Conservation (phyloP, 805 yeast genomes). For the Saccharomycopsis schoenii region DNA sequence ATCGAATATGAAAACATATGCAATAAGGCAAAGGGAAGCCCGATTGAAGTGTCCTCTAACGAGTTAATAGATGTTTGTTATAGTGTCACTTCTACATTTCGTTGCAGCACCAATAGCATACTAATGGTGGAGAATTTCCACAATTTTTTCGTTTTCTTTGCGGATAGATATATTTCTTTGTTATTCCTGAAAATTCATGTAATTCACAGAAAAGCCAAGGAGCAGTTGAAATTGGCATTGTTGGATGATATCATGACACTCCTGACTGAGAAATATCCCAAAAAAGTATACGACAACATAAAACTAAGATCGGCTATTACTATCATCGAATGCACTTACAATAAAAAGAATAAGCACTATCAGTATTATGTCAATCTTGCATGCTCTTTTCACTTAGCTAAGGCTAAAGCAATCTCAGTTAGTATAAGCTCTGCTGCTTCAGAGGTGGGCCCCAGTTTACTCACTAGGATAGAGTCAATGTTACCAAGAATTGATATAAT, state of each 20-base stretch:
- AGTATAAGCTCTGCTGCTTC: not conserved
- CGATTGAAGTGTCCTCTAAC: not conserved
- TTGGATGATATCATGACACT: not conserved
- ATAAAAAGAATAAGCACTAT: constrained; percentile 1
- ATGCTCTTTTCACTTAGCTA: not conserved
- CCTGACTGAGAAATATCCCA: not conserved
- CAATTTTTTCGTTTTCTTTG: not conserved
- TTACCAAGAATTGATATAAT: constrained; percentile 7
- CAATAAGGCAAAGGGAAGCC: not conserved
- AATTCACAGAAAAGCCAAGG: not conserved
- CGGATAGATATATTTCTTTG: not conserved
- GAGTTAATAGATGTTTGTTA: not conserved
- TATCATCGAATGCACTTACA: not conserved
- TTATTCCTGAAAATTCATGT: not conserved
- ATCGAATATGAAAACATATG: not conserved
- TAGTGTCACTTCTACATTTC: not conserved
- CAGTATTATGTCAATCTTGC: not conserved
- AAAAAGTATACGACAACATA: not conserved
- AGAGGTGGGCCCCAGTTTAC: not conserved
- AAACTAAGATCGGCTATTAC: not conserved
- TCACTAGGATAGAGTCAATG: constrained; percentile 5
- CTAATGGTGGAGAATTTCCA: constrained; percentile 1
- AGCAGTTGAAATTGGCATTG: not conserved
- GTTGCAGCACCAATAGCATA: not conserved
- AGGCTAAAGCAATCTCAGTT: not conserved